phyloP scores from a whole-genome alignment of 805 yeast genomes.

The Metschnikowia picachoensis region DNA sequence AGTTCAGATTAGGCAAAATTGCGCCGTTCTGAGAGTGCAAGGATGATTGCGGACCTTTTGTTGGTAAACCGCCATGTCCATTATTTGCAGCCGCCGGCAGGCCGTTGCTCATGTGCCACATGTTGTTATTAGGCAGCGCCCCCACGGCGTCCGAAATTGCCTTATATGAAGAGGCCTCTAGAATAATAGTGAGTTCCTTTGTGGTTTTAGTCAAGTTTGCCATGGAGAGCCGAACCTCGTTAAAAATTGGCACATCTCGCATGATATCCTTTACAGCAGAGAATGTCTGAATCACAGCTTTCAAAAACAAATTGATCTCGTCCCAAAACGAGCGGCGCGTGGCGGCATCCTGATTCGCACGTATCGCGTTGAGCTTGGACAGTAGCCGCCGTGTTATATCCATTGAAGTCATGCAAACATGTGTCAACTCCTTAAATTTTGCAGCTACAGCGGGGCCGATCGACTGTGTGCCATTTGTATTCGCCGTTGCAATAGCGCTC shows the following conservation, averaged over 20 bases:
- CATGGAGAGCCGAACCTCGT: conserved; percentile 75
- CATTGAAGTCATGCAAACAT: conserved; percentile 73
- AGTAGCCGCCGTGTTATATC: conserved; percentile 72
- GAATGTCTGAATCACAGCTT: conserved; percentile 76
- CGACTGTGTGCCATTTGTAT: conserved; percentile 17
- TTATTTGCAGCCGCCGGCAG: conserved; percentile 1
- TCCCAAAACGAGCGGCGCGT: conserved; percentile 77
- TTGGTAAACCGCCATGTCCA: not conserved
- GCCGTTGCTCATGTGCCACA: conserved; percentile 10
- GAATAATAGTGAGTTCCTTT: conserved; percentile 83
- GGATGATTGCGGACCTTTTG: not conserved
- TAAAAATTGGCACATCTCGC: conserved; percentile 73
- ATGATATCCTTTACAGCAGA: conserved; percentile 81
- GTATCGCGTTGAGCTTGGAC: conserved; percentile 47
- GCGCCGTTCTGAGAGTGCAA: not conserved
- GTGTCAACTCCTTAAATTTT: conserved; percentile 73
- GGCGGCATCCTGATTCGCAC: conserved; percentile 42
- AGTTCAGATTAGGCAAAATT: not conserved
- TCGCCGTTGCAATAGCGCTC: conserved; percentile 51
- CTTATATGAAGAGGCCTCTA: conserved; percentile 46
- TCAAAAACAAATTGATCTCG: conserved; percentile 74
- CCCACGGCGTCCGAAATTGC: conserved; percentile 15
- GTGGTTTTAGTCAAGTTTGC: conserved; percentile 83
- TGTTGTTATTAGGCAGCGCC: conserved; percentile 8
- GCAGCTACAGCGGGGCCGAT: conserved; percentile 46